Evolutionary conservation across 495 filamentous ascomycete species (phyloP).

Genomic region (Xylaria scruposa): DNA sequence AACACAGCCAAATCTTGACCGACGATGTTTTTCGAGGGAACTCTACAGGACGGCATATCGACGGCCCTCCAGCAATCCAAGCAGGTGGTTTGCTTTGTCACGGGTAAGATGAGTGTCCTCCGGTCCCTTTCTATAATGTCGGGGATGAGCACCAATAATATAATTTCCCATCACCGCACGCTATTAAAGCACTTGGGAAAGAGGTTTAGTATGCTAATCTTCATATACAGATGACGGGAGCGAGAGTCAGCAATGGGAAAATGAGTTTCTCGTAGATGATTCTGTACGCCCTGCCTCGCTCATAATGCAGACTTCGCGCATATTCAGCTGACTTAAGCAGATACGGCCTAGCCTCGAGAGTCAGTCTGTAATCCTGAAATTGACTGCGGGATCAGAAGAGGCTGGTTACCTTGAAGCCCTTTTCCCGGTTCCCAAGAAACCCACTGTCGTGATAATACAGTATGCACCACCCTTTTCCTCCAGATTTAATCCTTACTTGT

Average conservation of each 20-base stretch:
- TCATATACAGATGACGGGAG: constrained; percentile 60
- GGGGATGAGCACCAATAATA: background rate
- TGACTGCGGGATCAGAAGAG: constrained; percentile 75
- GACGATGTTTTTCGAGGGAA: constrained; percentile 79
- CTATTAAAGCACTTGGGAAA: background rate
- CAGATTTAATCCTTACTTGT: no score
- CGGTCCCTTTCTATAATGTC: background rate
- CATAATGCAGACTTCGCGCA: background rate
- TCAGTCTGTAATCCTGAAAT: constrained; percentile 69
- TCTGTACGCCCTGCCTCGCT: constrained; percentile 49
- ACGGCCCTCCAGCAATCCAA: constrained; percentile 68
- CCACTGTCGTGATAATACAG: constrained; percentile 79
- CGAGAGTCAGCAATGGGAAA: constrained; percentile 77
- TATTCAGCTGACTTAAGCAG: constrained; percentile 35
- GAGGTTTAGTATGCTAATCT: constrained; percentile 17
- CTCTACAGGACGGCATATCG: constrained; percentile 78
- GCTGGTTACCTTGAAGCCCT: constrained; percentile 81
- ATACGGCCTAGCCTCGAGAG: constrained; percentile 57
- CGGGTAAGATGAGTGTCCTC: constrained; percentile 48
- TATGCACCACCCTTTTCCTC: constrained; percentile 55
- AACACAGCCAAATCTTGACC: background rate
- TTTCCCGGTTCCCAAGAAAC: constrained; percentile 74
- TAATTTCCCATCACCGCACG: background rate
- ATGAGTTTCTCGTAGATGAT: constrained; percentile 69
- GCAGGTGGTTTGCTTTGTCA: constrained; percentile 56